These are phyloP conservation scores for Capsicum chinense DNA, from an alignment of 257 asterid species.

Conservation along the genomic window DNA sequence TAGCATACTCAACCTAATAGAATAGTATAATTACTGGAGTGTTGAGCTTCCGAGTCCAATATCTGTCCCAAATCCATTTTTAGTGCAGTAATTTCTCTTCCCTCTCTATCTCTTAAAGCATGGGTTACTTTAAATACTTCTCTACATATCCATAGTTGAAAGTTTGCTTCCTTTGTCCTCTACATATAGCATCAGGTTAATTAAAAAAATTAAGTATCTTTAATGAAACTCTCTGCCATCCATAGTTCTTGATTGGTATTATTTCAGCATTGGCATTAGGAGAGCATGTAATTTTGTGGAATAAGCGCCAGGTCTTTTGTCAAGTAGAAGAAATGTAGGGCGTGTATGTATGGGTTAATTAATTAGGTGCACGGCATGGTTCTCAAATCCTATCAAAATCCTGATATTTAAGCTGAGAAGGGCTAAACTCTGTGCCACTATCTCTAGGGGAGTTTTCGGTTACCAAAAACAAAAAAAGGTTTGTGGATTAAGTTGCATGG, in stretches of 20 bases:
- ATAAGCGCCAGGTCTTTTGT: neutral
- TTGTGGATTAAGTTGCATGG: neutral
- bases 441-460: neutral
- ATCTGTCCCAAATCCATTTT: neutral
- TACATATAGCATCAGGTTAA: neutral
- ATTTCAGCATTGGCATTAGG: neutral
- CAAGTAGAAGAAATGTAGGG: neutral
- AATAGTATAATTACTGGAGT: neutral
- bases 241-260: neutral
- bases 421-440: neutral
- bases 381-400: neutral
- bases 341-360: neutral
- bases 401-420: neutral
- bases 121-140: neutral
- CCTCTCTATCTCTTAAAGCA: neutral
- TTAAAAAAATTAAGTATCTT: neutral
- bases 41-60: neutral
- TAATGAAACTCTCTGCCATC: neutral
- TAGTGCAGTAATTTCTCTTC: neutral
- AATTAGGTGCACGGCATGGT: neutral
- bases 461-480: neutral
- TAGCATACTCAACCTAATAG: neutral
- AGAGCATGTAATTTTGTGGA: neutral
- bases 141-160: neutral
- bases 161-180: conserved; percentile 12